phyloP scores from a whole-genome alignment of 2,329 filamentous ascomycete species.

The Colletotrichum spaethianum region DNA sequence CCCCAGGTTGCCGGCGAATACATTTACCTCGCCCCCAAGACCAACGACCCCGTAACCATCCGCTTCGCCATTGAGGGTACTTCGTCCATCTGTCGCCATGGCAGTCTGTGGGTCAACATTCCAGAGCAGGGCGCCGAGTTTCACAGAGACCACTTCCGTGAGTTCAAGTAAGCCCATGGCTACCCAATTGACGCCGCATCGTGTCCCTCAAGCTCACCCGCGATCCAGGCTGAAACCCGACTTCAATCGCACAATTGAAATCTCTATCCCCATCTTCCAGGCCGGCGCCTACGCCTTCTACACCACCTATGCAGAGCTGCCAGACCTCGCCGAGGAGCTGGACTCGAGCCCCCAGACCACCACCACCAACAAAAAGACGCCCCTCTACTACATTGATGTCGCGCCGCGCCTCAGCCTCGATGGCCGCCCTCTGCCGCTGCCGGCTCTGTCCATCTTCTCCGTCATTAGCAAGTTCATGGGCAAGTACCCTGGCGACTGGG shows the following conservation, averaged over 20 bases:
- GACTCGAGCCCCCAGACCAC: conserved; percentile 61
- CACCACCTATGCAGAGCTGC: conserved; percentile 90
- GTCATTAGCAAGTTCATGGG: conserved; percentile 99
- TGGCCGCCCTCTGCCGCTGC: conserved; percentile 81
- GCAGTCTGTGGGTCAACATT: conserved; percentile 97
- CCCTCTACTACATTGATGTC: conserved; percentile 93
- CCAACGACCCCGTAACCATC: conserved; percentile 81
- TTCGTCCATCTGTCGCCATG: conserved; percentile 94
- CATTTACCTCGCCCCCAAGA: conserved; percentile 86
- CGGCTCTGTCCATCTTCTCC: conserved; percentile 92
- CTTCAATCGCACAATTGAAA: conserved; percentile 92
- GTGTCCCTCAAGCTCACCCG: conserved; percentile 11
- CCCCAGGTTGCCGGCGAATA: conserved; percentile 91
- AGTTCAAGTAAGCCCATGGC: conserved; percentile 81
- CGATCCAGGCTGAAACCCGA: conserved; percentile 81
- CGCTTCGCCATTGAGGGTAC: conserved; percentile 95
- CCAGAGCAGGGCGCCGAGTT: conserved; percentile 84
- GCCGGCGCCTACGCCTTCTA: conserved; percentile 96
- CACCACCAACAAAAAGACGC: conserved; percentile 75
- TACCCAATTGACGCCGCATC: not conserved
- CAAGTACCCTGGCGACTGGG: conserved; percentile 89
- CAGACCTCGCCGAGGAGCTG: conserved; percentile 76
- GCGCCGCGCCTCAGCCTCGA: conserved; percentile 84
- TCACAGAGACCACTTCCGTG: conserved; percentile 82
- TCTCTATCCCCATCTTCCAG: conserved; percentile 86